Evolutionary conservation across 208 protist species (phyloP).

Genomic region (Leishmania tropica): DNA sequence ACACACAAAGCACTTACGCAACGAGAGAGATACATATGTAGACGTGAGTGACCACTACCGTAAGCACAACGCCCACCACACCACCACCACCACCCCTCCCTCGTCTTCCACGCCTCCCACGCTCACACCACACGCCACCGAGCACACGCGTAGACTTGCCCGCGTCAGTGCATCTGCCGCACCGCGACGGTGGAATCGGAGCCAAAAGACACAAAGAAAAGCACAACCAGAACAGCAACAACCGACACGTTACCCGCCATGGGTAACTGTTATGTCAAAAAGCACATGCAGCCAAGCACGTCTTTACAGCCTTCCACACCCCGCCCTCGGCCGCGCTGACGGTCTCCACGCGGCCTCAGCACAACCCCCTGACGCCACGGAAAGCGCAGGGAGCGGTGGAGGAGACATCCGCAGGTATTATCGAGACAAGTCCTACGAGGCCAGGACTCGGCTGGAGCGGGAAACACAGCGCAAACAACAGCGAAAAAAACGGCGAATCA

Average conservation of each 20-base stretch:
- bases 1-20: neutral
- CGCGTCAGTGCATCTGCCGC: neutral
- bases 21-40: neutral
- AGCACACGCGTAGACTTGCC: neutral
- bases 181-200: neutral
- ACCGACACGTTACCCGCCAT: neutral
- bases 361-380: neutral
- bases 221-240: neutral
- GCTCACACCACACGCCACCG: neutral
- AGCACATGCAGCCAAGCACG: neutral
- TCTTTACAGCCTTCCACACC: neutral
- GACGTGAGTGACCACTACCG: neutral
- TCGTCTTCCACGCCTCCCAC: neutral
- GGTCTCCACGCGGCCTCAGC: no score
- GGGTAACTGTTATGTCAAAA: neutral
- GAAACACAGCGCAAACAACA: no score
- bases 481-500: neutral
- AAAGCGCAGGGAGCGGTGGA: neutral
- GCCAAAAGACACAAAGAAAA: neutral
- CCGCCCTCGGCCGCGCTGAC: neutral
- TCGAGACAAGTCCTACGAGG: neutral
- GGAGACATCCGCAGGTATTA: neutral
- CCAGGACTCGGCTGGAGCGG: neutral
- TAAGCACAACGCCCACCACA: neutral
- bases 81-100: neutral